Base-by-base conservation (phyloP, 495 filamentous ascomycete species). In the Aspergillus saccharolyticus region DNA sequence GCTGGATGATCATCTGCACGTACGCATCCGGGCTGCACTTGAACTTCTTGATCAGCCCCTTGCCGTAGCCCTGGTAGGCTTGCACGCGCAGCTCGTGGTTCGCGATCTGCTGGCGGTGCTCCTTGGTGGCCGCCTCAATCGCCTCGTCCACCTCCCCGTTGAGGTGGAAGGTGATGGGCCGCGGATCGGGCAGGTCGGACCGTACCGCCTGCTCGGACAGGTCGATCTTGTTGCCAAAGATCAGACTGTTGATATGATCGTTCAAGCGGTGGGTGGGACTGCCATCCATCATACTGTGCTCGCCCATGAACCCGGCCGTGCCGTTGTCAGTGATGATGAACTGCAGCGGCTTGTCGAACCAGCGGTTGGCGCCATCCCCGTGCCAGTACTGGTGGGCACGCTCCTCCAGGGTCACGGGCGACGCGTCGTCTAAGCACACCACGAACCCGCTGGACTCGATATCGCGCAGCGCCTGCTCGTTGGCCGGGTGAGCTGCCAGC, bases 221-320 rank as follows among this genome's bases (percentile, higher is more conserved):
- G 70, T 96, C 89, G 59, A 97, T 83, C 70, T 91, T 91, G 75
- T 95, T 89, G 78, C 83, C 84, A 76, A 92, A 91, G 72, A 97
- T 96, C 63, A 90, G 76, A 66, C 83, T 82, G 79, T 92, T 94
- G 72, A 91, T 80, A 69, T 89, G 89, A 80, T 99, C 94, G 71
- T 96, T 97, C 28, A 99, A 83, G 3, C 95, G 85, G 73, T 97
- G 92, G 14, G 95, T 99, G 1, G 95, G 91, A 24, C 93, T 99
- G 55, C 95, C 95, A 70, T 99, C 95, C 95, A 99, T 99, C 95
- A 99, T 97, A 74, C 87, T 91, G 80, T 99, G 95, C 79, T 99
- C 95, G 67, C 95, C 95, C 78, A 89, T 90, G 81, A 99, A 99
- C 58, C 95, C 95, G 21, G 95, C 89, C 16, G 94, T 95, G 62